phyloP scores from a whole-genome alignment of 2,329 filamentous ascomycete genomes.

The Exophiala aquamarina region DNA sequence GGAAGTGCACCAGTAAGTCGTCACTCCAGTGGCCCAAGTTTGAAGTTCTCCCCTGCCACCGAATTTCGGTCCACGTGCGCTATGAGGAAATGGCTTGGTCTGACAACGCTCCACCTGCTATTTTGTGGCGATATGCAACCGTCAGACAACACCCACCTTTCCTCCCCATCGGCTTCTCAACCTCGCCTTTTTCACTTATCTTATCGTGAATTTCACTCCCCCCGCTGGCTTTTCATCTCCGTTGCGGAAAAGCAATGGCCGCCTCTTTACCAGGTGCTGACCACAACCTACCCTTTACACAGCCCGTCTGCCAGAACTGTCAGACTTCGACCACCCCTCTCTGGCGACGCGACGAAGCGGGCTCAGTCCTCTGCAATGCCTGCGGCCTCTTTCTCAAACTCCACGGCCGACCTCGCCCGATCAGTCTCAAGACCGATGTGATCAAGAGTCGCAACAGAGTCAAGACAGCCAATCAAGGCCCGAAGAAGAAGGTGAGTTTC shows the following conservation, averaged over 20 bases:
- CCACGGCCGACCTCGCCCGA: conserved; percentile 87
- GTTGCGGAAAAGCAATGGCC: conserved; percentile 38
- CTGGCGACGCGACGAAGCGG: conserved; percentile 95
- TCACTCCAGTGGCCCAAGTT: conserved; percentile 17
- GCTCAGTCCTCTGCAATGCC: conserved; percentile 95
- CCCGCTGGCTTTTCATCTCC: conserved; percentile 24
- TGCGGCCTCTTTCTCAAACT: conserved; percentile 97
- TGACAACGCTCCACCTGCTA: no score
- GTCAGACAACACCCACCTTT: no score
- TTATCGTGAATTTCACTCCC: conserved; percentile 44
- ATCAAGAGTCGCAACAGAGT: conserved; percentile 99
- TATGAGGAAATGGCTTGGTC: no score
- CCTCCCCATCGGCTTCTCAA: no score
- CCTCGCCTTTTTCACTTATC: conserved; percentile 33
- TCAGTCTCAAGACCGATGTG: conserved; percentile 96
- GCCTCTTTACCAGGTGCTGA: conserved; percentile 45
- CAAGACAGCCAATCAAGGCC: conserved; percentile 78
- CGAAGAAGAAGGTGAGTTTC: conserved; percentile 74
- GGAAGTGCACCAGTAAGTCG: conserved; percentile 41
- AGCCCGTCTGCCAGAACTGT: conserved; percentile 97
- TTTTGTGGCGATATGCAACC: no score
- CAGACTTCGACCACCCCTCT: conserved; percentile 91
- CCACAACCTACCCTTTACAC: conserved; percentile 60
- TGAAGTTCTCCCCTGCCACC: not conserved
- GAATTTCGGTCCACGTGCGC: no score